Conservation (phyloP, 177 flowering plant genomes). For the Vitis hybrid region DNA sequence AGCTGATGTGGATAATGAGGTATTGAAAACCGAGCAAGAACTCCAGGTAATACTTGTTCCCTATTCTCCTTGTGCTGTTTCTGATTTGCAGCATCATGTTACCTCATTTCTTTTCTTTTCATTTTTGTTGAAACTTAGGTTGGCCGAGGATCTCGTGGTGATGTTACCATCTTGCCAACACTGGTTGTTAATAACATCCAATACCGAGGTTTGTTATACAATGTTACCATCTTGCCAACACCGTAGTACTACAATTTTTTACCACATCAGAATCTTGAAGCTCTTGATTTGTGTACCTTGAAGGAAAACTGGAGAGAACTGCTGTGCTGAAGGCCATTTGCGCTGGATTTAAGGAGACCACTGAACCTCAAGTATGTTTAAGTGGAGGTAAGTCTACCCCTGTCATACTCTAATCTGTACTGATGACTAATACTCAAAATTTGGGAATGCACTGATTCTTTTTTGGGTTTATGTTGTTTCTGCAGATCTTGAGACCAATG, state of each 20-base stretch:
- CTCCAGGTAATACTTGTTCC: conserved; percentile 48
- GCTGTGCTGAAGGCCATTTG: conserved; percentile 86
- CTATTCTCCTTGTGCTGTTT: background rate
- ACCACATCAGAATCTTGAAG: conserved; percentile 8
- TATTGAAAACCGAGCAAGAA: conserved; percentile 78
- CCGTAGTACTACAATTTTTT: background rate
- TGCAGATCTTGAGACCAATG: conserved; percentile 85
- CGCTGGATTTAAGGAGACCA: conserved; percentile 82
- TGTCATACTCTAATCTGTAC: background rate
- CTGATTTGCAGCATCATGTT: background rate
- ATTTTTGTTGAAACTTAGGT: conserved; percentile 38
- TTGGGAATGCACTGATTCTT: background rate
- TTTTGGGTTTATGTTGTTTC: conserved; percentile 6
- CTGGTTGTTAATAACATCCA: conserved; percentile 83
- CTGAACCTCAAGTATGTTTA: conserved; percentile 80
- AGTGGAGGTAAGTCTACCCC: conserved; percentile 47
- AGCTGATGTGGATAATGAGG: conserved; percentile 75
- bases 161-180: conserved; percentile 95
- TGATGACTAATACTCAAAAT: background rate
- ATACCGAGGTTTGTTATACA: conserved; percentile 74
- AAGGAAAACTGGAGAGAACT: conserved; percentile 85
- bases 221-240: background rate
- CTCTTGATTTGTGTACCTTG: conserved; percentile 8
- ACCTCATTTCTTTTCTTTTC: background rate
- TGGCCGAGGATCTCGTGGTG: conserved; percentile 90